Percentiles rank a stretch among this genome's conserved stretches.
Conservation (phyloP, 257 asterid genomes). For the Osmanthus fragrans region DNA sequence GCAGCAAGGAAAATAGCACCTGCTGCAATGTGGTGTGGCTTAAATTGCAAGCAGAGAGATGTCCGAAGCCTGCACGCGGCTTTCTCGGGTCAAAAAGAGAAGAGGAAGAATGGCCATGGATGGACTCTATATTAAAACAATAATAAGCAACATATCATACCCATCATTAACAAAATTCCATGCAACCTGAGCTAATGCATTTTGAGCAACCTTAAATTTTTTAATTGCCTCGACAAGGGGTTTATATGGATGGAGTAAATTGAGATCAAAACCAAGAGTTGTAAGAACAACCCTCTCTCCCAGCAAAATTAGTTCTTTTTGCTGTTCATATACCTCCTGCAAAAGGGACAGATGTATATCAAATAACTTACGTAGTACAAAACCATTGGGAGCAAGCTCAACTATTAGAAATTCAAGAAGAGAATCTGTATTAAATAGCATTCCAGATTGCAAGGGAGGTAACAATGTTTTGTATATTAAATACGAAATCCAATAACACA, state of each 20-base stretch:
- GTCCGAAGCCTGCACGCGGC: constrained; percentile 94
- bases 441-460: background rate
- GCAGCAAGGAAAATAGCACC: constrained; percentile 99
- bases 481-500: background rate
- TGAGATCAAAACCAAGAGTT: constrained; percentile 86
- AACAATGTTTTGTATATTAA: background rate
- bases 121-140: constrained; percentile 33
- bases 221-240: constrained; percentile 96
- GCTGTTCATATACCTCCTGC: constrained; percentile 95
- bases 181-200: constrained; percentile 91
- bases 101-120: constrained; percentile 49
- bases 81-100: constrained; percentile 68
- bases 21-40: constrained; percentile 99
- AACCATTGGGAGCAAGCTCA: background rate
- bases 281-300: constrained; percentile 94
- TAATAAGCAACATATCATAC: constrained; percentile 53
- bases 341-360: constrained; percentile 25
- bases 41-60: constrained; percentile 95
- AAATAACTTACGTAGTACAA: constrained; percentile 4
- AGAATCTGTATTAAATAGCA: background rate
- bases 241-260: constrained; percentile 83
- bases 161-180: constrained; percentile 99
- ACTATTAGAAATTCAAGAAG: background rate
- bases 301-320: constrained; percentile 72
- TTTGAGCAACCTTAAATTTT: constrained; percentile 87